phyloP scores from a whole-genome alignment of 208 protist species.

The Polymyxa betae region DNA sequence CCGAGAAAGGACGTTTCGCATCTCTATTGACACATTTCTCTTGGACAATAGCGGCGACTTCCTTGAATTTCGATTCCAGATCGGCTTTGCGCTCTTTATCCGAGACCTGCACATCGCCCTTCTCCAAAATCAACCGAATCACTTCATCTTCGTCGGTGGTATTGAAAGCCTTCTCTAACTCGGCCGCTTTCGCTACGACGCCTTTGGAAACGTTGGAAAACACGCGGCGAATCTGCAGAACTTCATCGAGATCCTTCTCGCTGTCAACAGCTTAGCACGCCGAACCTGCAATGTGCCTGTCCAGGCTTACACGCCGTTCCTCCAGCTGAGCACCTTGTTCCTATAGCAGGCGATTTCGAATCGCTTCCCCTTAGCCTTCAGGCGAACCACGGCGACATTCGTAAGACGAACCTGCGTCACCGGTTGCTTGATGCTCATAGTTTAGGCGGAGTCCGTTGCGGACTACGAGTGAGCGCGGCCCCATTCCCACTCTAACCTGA shows the following conservation, averaged over 20 bases:
- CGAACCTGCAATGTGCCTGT: background rate
- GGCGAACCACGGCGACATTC: constrained; percentile 83
- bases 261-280: constrained; percentile 62
- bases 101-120: constrained; percentile 94
- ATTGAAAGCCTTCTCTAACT: constrained; percentile 76
- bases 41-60: constrained; percentile 91
- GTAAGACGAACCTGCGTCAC: constrained; percentile 82
- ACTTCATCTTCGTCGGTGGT: constrained; percentile 71
- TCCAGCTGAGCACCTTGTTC: constrained; percentile 83
- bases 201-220: constrained; percentile 85
- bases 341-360: constrained; percentile 88
- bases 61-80: constrained; percentile 82
- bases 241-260: constrained; percentile 85
- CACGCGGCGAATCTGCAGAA: constrained; percentile 80
- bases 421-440: constrained; percentile 77
- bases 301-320: constrained; percentile 68
- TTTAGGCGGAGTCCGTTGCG: constrained; percentile 41
- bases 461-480: constrained; percentile 13
- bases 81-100: constrained; percentile 90
- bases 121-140: constrained; percentile 82
- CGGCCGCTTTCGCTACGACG: constrained; percentile 77
- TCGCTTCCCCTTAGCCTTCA: constrained; percentile 76
- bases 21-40: constrained; percentile 91
- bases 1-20: constrained; percentile 75
- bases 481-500: no score